Base-by-base conservation (phyloP, 2,329 filamentous ascomycete species). In the Aspergillus ochraceoroseus region DNA sequence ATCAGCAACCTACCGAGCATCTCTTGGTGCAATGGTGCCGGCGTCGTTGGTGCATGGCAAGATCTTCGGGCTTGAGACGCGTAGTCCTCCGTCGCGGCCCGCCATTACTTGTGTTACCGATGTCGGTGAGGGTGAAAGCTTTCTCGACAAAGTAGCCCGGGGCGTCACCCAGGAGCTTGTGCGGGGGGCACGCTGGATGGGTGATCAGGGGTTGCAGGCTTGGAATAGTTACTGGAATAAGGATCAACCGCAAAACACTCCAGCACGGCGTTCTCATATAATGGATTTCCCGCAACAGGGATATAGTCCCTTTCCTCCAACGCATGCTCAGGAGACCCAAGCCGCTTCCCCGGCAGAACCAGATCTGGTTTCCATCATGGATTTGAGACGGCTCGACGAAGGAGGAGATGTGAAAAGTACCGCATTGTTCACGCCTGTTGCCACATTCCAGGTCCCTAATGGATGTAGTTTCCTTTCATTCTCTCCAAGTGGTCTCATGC, bases 181-280 rank as follows among this genome's bases (percentile, higher is more conserved):
- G 20, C 66, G 64, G 51, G 68, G 70, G 17, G 70, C 70, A 23
- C 65, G 66, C 46, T 73, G 69, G 68, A 66, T 72, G 54, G 68
- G 69, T 30, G 69, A 70, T 37, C 70, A 72, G 49, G 69, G 70
- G 12, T 50, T 71, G 33, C 69, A 72, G 44, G 68, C 66, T 4
- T 73, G 70, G 70, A 70, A 71, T 43, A 71, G 58, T 42, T 73
- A 73, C 49, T 73, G 70, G 68, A 70, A 69, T 36, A 69, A 66
- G 33, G 66, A 71, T 30, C 57, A 66, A 44, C 46, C 51, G 9
- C 53, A 56, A 27, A 55, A 51, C 26, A 38, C 53, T 11, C 43
- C 53, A 13, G 44, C 55, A 7, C 61, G 63, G 5, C 63, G 64
- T 14, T 57, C 60, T 17, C 43, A 54, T n/a, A 41, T 51, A 6